These are phyloP conservation scores for Acanthamoeba quina DNA, from an alignment of 208 protist species.

Conservation along the genomic window DNA sequence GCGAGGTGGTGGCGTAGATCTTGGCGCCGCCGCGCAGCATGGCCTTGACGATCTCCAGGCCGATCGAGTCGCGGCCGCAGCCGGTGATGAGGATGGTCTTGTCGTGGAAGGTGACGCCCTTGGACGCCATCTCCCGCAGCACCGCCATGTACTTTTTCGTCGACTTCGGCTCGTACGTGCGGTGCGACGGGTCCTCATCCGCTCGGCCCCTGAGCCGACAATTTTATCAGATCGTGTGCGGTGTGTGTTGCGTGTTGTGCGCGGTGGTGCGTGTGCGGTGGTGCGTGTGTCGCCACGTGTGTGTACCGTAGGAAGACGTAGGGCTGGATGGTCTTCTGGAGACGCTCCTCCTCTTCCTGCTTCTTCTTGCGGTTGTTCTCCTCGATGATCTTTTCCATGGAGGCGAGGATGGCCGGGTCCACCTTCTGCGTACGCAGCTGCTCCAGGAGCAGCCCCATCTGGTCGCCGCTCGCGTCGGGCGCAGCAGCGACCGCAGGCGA, in stretches of 20 bases:
- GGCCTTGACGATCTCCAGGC: conserved; percentile 77
- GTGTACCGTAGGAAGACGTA: conserved; percentile 63
- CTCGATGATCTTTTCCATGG: conserved; percentile 51
- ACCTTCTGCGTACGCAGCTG: conserved; percentile 63
- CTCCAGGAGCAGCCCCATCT: conserved; percentile 58
- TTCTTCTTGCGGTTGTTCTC: conserved; percentile 11
- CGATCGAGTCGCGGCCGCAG: conserved; percentile 87
- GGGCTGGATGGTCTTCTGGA: conserved; percentile 22
- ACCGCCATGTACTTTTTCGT: conserved; percentile 71
- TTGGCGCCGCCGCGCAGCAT: conserved; percentile 71
- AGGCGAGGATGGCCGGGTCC: conserved; percentile 40
- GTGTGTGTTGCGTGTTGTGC: neutral
- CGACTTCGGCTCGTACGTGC: conserved; percentile 49
- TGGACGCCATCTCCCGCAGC: conserved; percentile 76
- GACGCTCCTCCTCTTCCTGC: neutral
- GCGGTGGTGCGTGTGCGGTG: too few species aligned
- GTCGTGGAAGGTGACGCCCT: conserved; percentile 85
- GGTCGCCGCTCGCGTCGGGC: neutral
- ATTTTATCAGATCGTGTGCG: neutral
- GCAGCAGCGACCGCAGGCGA: neutral
- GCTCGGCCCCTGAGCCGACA: neutral
- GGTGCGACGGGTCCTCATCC: conserved; percentile 41
- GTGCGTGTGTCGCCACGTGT: too few species aligned
- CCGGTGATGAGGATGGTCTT: conserved; percentile 89
- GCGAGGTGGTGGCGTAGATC: conserved; percentile 83